These are phyloP conservation scores for Elsinoe batatas DNA, from an alignment of 2,329 filamentous ascomycete species.

Conservation along the genomic window DNA sequence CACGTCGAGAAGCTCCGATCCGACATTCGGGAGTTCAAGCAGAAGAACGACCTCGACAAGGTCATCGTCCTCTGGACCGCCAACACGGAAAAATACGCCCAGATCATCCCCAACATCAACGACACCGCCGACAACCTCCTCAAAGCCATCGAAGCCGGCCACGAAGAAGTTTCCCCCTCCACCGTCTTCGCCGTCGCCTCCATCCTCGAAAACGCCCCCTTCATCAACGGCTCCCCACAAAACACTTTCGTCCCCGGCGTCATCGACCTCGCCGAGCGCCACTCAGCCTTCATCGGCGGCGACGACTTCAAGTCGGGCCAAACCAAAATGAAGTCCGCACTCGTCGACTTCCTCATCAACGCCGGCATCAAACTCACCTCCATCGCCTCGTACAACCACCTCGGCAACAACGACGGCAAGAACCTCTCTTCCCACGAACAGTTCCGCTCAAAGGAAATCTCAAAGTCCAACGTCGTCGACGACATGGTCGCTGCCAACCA, in stretches of 20 bases:
- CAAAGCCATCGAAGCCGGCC: constrained; percentile 73
- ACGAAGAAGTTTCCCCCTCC: constrained; percentile 87
- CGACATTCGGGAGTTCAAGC: constrained; percentile 94
- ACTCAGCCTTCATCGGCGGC: constrained; percentile 84
- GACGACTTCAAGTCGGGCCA: constrained; percentile 99
- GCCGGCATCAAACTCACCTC: constrained; percentile 98
- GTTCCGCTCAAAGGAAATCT: constrained; percentile 99
- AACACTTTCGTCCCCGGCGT: constrained; percentile 97
- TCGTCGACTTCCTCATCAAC: constrained; percentile 97
- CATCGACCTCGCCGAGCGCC: constrained; percentile 76
- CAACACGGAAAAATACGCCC: constrained; percentile 95
- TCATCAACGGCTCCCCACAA: constrained; percentile 98
- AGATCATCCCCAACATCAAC: constrained; percentile 79
- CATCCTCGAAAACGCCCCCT: constrained; percentile 80
- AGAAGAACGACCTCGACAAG: constrained; percentile 75
- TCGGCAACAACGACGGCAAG: constrained; percentile 99
- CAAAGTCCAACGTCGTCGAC: constrained; percentile 97
- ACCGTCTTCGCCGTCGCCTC: constrained; percentile 92
- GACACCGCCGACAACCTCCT: constrained; percentile 93
- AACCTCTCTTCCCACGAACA: constrained; percentile 96
- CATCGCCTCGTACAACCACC: constrained; percentile 97
- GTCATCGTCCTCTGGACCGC: constrained; percentile 97
- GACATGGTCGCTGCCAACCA: constrained; percentile 98
- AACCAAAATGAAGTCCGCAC: constrained; percentile 99
- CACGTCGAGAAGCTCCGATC: constrained; percentile 89